phyloP scores from a whole-genome alignment of 495 filamentous ascomycete genomes.

The Platismatia glauca region DNA sequence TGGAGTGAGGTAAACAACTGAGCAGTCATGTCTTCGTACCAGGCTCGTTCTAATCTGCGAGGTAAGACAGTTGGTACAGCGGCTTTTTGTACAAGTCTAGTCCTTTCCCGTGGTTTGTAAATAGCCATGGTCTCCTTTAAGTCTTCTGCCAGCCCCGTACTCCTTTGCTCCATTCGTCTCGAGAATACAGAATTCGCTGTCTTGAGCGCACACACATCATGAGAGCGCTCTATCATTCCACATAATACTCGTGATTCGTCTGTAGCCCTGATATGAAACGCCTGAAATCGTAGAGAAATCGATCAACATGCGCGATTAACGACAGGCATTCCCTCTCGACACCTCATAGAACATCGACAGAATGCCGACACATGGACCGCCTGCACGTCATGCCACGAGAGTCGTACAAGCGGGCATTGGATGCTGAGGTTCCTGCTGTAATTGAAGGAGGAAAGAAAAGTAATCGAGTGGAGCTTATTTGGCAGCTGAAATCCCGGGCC shows the following conservation, averaged over 20 bases:
- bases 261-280: slow-evolving; percentile 29
- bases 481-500: background rate
- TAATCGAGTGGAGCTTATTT: slow-evolving; percentile 5
- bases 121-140: too few species aligned
- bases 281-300: slow-evolving; percentile 19
- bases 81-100: too few species aligned
- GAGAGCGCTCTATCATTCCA: background rate
- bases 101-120: too few species aligned
- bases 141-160: too few species aligned
- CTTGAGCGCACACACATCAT: background rate
- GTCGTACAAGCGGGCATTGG: slow-evolving; percentile 25
- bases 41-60: too few species aligned
- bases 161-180: background rate
- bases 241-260: background rate
- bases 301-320: slow-evolving; percentile 49
- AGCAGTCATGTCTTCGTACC: too few species aligned
- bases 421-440: slow-evolving; percentile 40
- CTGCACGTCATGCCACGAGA: slow-evolving; percentile 36
- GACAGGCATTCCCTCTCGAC: slow-evolving; percentile 44
- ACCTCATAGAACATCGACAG: slow-evolving; percentile 37
- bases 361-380: slow-evolving; percentile 39
- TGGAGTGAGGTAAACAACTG: too few species aligned
- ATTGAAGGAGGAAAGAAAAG: slow-evolving; percentile 28
- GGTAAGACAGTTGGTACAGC: too few species aligned
- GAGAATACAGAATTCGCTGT: background rate